A percentile compares a stretch with the other conserved stretches of the same genome.
phyloP scores from a whole-genome alignment of 441 rosid genomes.

The Populus hybrid region DNA sequence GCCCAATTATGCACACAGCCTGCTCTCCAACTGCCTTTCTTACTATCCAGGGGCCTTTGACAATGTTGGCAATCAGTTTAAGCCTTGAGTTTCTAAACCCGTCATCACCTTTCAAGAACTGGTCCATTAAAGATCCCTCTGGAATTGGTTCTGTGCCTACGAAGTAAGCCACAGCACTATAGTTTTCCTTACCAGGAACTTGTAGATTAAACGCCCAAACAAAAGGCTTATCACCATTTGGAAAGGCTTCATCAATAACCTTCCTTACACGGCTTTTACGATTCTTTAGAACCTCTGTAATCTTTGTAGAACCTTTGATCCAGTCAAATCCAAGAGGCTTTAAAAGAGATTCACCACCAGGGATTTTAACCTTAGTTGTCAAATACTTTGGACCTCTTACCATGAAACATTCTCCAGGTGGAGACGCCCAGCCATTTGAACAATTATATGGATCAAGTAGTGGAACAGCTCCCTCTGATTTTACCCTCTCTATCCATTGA shows the following conservation, averaged over 20 bases:
- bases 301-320: constrained; percentile 66
- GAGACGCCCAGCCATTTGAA: constrained; percentile 80
- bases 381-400: constrained; percentile 85
- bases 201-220: constrained; percentile 94
- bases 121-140: constrained; percentile 70
- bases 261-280: constrained; percentile 61
- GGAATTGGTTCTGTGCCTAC: constrained; percentile 48
- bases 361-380: constrained; percentile 64
- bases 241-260: constrained; percentile 49
- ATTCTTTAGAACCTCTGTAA: constrained; percentile 52
- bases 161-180: constrained; percentile 89
- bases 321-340: constrained; percentile 88
- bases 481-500: constrained; percentile 68
- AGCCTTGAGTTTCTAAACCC: constrained; percentile 66
- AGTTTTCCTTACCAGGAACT: constrained; percentile 82
- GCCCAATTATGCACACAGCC: constrained; percentile 89
- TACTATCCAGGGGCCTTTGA: constrained; percentile 94
- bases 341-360: constrained; percentile 66
- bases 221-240: constrained; percentile 62
- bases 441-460: constrained; percentile 58
- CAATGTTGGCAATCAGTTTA: constrained; percentile 87
- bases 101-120: constrained; percentile 77
- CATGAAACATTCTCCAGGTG: constrained; percentile 67
- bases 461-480: constrained; percentile 75
- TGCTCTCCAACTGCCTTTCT: constrained; percentile 97